A percentile compares a stretch with the other conserved stretches of the same genome.
phyloP scores from a whole-genome alignment of 495 filamentous ascomycete genomes.

The Amorphotheca resinae region DNA sequence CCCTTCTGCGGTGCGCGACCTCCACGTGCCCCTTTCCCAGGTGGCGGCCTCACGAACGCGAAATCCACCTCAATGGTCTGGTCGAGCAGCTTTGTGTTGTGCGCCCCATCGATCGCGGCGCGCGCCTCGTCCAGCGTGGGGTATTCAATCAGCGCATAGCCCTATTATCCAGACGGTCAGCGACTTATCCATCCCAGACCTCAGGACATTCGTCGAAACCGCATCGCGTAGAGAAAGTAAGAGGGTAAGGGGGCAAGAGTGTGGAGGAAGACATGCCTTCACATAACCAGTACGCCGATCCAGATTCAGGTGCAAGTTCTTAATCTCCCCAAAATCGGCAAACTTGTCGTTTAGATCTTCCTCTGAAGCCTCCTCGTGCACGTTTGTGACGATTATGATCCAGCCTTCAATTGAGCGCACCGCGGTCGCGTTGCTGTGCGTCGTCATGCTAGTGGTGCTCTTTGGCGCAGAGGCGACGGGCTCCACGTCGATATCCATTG shows the following conservation, averaged over 20 bases:
- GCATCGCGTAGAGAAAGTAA: too few relatives aligned
- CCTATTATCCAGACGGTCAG: constrained; percentile 35
- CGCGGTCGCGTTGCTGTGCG: constrained; percentile 68
- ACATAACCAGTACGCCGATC: constrained; percentile 95
- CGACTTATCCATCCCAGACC: neutral
- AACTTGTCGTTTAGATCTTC: constrained; percentile 92
- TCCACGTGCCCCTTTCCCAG: constrained; percentile 28
- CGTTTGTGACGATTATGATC: constrained; percentile 94
- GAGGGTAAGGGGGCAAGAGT: too few relatives aligned
- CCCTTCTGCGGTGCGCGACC: constrained; percentile 17
- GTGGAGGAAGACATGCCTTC: constrained; percentile 71
- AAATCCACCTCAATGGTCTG: constrained; percentile 90
- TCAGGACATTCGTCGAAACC: too few relatives aligned
- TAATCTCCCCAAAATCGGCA: constrained; percentile 92
- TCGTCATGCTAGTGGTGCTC: constrained; percentile 49
- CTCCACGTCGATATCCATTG: constrained; percentile 70
- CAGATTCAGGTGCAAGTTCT: constrained; percentile 90
- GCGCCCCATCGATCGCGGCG: constrained; percentile 73
- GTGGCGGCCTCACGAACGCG: constrained; percentile 91
- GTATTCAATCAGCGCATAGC: constrained; percentile 91
- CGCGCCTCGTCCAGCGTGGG: constrained; percentile 74
- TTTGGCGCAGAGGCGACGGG: constrained; percentile 26
- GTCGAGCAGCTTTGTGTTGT: constrained; percentile 75
- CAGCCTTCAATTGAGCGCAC: constrained; percentile 98
- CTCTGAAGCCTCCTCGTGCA: constrained; percentile 95